These are phyloP conservation scores for Paraphaeosphaeria minitans DNA, from an alignment of 2,329 filamentous ascomycete species.

Conservation along the genomic window DNA sequence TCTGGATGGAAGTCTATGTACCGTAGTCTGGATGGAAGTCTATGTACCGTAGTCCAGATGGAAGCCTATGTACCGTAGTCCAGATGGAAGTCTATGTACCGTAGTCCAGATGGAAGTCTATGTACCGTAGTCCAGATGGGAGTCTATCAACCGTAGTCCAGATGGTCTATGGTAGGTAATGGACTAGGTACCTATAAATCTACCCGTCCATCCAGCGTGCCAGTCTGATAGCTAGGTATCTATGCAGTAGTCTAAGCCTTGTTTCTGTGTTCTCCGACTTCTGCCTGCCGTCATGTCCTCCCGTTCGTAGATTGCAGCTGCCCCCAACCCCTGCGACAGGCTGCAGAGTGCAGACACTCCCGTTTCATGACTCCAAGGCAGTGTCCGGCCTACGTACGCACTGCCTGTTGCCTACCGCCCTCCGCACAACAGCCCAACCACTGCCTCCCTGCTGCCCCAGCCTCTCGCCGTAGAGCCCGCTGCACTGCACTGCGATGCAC, in stretches of 20 bases:
- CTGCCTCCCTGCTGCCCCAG: neutral
- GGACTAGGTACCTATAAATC: too few relatives aligned
- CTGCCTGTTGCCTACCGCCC: slow-evolving; percentile 13
- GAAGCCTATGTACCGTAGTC: too few relatives aligned
- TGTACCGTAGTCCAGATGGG: neutral
- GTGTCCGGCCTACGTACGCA: slow-evolving; percentile 4
- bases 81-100: too few relatives aligned
- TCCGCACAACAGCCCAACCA: slow-evolving; percentile 28
- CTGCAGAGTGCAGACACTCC: slow-evolving; percentile 6
- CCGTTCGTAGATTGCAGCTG: neutral
- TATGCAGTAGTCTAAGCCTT: too few relatives aligned
- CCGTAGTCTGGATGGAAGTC: too few relatives aligned
- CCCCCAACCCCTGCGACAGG: neutral
- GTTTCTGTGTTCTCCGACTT: neutral
- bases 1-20: too few relatives aligned
- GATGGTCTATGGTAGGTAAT: too few relatives aligned
- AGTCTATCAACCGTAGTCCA: too few relatives aligned
- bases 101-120: too few relatives aligned
- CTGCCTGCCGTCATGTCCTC: neutral
- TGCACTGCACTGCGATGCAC: too few relatives aligned
- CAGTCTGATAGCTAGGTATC: too few relatives aligned
- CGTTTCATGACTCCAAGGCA: slow-evolving; percentile 8
- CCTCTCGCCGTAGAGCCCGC: slow-evolving; percentile 1
- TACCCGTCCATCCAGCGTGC: neutral
- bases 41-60: too few relatives aligned